Conservation (phyloP, 805 yeast genomes). For the Metschnikowia bowlesiae region DNA sequence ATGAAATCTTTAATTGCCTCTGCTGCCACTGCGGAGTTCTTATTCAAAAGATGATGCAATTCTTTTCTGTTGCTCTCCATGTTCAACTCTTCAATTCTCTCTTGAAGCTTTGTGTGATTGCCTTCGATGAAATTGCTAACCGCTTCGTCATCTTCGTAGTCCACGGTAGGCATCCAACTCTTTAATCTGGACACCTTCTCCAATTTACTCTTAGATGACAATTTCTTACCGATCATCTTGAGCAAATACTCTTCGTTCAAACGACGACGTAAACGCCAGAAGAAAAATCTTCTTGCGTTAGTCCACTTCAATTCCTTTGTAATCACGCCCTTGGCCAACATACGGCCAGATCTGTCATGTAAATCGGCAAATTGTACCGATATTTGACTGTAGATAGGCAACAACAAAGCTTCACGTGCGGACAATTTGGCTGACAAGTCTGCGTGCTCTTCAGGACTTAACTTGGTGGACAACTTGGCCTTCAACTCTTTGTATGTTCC, state of each 20-base stretch:
- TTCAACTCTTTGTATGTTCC: constrained; percentile 64
- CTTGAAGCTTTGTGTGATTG: constrained; percentile 60
- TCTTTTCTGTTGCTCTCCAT: constrained; percentile 62
- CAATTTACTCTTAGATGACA: constrained; percentile 56
- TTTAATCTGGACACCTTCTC: constrained; percentile 84
- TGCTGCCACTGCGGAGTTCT: constrained; percentile 28
- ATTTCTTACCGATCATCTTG: constrained; percentile 62
- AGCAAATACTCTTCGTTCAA: constrained; percentile 86
- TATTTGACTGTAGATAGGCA: constrained; percentile 88
- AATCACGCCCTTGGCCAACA: constrained; percentile 92
- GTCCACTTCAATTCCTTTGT: constrained; percentile 81
- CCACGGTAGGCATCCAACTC: constrained; percentile 79
- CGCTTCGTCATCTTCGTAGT: constrained; percentile 65
- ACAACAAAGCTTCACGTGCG: constrained; percentile 71
- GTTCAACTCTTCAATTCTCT: constrained; percentile 58
- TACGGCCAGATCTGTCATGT: constrained; percentile 96
- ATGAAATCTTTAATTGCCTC: constrained; percentile 35
- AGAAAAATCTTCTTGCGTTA: constrained; percentile 90
- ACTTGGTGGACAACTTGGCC: constrained; percentile 48
- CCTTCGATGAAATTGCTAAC: constrained; percentile 86
- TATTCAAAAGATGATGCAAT: constrained; percentile 48
- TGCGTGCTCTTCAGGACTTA: constrained; percentile 63
- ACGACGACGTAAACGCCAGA: constrained; percentile 98
- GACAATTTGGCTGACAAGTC: constrained; percentile 60
- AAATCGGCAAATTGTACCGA: constrained; percentile 96